A percentile compares a stretch with the other conserved stretches of the same genome.
Conservation (phyloP, 441 rosid genomes). For the Gossypium aridum region DNA sequence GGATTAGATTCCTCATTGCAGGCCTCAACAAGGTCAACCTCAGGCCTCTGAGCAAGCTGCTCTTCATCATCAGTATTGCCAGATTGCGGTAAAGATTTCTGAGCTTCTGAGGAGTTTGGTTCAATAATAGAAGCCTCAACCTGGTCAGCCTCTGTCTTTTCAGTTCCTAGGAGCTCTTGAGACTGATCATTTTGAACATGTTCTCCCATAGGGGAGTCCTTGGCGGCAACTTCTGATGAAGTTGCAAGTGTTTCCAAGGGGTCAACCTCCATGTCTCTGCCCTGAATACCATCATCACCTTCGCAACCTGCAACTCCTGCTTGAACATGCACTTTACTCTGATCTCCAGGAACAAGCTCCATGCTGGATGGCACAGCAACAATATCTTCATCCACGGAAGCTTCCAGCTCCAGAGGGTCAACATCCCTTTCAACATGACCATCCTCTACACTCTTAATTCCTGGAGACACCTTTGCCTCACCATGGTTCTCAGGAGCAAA, state of each 20-base stretch:
- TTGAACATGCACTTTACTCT: background rate
- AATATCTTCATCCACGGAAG: constrained; percentile 9
- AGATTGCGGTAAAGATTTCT: constrained; percentile 13
- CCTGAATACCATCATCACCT: constrained; percentile 9
- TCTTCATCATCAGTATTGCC: constrained; percentile 15
- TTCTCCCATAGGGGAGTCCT: constrained; percentile 18
- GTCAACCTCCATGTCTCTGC: background rate
- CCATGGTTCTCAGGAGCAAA: constrained; percentile 14
- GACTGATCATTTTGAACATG: constrained; percentile 12
- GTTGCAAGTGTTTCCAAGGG: constrained; percentile 20
- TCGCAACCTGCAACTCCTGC: constrained; percentile 12
- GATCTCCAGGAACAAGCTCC: constrained; percentile 15
- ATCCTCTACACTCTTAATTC: background rate
- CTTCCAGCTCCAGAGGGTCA: constrained; percentile 7
- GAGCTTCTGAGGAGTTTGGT: constrained; percentile 16
- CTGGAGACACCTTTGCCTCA: constrained; percentile 12
- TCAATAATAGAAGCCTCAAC: constrained; percentile 2
- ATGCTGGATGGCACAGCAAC: constrained; percentile 15
- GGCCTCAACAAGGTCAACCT: background rate
- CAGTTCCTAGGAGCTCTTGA: constrained; percentile 11
- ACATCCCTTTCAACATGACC: background rate
- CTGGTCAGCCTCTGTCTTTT: constrained; percentile 8
- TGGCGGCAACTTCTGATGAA: constrained; percentile 13
- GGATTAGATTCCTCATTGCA: constrained; percentile 2
- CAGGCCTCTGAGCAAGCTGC: constrained; percentile 7